phyloP scores from a whole-genome alignment of 352 stramenopile genomes.

The Phytophthora podocarpi region DNA sequence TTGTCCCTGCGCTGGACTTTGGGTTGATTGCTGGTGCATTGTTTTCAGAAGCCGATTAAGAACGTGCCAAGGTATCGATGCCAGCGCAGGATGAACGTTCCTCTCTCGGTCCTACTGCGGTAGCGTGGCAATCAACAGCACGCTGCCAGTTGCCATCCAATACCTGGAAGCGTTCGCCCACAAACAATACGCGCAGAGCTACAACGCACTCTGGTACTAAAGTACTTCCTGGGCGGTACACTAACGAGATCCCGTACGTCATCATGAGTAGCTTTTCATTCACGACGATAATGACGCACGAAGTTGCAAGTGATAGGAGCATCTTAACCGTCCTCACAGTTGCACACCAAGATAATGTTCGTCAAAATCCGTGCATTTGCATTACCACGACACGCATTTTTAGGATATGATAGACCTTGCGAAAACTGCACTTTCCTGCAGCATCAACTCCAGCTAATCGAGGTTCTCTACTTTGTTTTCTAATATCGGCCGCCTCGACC shows the following conservation, averaged over 20 bases:
- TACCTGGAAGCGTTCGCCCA: constrained; percentile 74
- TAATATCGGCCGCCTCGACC: too few species aligned
- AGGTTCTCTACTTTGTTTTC: too few species aligned
- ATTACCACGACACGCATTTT: too few species aligned
- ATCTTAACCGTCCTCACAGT: too few species aligned
- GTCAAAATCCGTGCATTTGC: too few species aligned
- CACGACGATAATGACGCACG: constrained; percentile 44
- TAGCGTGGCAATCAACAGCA: constrained; percentile 54
- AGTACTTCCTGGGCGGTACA: constrained; percentile 61
- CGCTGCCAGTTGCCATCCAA: constrained; percentile 82
- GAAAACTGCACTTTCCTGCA: too few species aligned
- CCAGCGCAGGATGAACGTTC: constrained; percentile 72
- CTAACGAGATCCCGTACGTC: constrained; percentile 75
- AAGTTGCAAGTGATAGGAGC: too few species aligned
- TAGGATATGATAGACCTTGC: too few species aligned
- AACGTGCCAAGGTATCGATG: constrained; percentile 39
- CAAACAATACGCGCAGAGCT: constrained; percentile 75
- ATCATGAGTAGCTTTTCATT: constrained; percentile 33
- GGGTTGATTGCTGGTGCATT: constrained; percentile 20
- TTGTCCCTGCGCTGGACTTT: constrained; percentile 13
- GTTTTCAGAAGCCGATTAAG: constrained; percentile 27
- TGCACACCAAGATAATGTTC: too few species aligned
- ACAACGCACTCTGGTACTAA: constrained; percentile 69
- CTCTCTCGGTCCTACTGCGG: constrained; percentile 66
- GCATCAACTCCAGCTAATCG: too few species aligned